Evolutionary conservation across 108 stramenopile genomes (phyloP), one percentile per base, ranked within the genome.

Genomic region (Tribonema minus): DNA sequence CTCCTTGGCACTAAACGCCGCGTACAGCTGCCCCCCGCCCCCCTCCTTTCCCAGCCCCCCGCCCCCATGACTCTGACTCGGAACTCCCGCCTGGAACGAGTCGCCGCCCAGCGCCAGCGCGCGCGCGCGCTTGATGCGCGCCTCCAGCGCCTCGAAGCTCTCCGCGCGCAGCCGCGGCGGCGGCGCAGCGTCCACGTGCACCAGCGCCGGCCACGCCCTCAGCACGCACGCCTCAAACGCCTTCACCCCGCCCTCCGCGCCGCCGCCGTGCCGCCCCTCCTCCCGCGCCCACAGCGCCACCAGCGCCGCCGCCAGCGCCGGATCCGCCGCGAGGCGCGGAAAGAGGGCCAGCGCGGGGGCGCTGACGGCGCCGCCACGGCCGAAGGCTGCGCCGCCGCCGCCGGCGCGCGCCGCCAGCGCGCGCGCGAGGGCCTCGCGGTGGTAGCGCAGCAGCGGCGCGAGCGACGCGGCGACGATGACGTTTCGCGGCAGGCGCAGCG

Each of bases 331-430:
- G 23, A 79, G 12, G 9, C 68, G 60, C 9, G 77, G 77, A 28
- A 79, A 79, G 25, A 79, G 68, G 12, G 77, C 77, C n/a, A 79
- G 77, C n/a, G 66, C 67, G 1, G 77, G 77, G 30, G 61, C 67
- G 34, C 67, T 68, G 0, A 68, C 65, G 3, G 60, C 68, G 1
- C 58, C 68, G 23, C 77, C 67, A 30, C 58, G 39, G 1, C 77
- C 77, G 26, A 79, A 79, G 1, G 64, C 77, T 12, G 58, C 77
- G 68, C 66, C 66, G 37, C 77, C 77, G 32, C 40, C 66, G 26
- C 68, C 68, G 67, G 20, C 28, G 2, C 77, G 33, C 38, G 36
- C 35, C 7, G 77, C 77, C 60, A 79, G 68, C 15, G 35, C 37
- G 68, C 66, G 68, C 2, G 77, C 77, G 25, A 68, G 58, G 32